Conservation (phyloP, 148 eudicot genomes). For the Persicaria tinctoria region DNA sequence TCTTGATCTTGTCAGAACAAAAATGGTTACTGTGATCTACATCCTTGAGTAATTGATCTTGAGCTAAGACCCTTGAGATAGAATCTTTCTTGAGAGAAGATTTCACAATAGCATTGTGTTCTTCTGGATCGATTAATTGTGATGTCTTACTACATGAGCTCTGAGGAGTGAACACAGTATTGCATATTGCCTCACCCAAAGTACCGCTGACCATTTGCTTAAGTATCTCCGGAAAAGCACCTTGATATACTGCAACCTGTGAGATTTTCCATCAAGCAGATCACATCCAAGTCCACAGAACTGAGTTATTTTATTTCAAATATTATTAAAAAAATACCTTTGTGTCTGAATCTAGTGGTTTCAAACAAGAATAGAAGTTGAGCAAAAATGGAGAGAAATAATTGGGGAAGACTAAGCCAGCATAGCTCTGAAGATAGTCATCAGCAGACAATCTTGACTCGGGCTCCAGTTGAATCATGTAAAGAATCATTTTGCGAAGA, state of each 20-base stretch:
- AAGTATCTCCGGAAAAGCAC: slow-evolving; percentile 65
- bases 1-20: slow-evolving; percentile 38
- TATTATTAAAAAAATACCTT: slow-evolving; percentile 39
- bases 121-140: slow-evolving; percentile 28
- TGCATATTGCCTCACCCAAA: slow-evolving; percentile 30
- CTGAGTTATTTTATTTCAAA: slow-evolving; percentile 13
- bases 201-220: slow-evolving; percentile 66
- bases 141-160: slow-evolving; percentile 21
- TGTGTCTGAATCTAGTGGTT: slow-evolving; percentile 77
- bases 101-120: slow-evolving; percentile 23
- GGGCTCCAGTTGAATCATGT: slow-evolving; percentile 95
- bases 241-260: slow-evolving; percentile 84
- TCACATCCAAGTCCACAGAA: background rate
- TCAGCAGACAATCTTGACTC: slow-evolving; percentile 81
- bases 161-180: slow-evolving; percentile 21
- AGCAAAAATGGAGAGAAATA: slow-evolving; percentile 93
- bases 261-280: slow-evolving; percentile 19
- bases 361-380: slow-evolving; percentile 74
- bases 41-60: slow-evolving; percentile 59
- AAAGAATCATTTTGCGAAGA: slow-evolving; percentile 94
- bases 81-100: slow-evolving; percentile 30
- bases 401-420: slow-evolving; percentile 71
- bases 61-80: slow-evolving; percentile 29
- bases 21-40: slow-evolving; percentile 57
- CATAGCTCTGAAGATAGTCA: slow-evolving; percentile 73